Conservation (phyloP, 257 asterid species). For the Solanum tarijense region DNA sequence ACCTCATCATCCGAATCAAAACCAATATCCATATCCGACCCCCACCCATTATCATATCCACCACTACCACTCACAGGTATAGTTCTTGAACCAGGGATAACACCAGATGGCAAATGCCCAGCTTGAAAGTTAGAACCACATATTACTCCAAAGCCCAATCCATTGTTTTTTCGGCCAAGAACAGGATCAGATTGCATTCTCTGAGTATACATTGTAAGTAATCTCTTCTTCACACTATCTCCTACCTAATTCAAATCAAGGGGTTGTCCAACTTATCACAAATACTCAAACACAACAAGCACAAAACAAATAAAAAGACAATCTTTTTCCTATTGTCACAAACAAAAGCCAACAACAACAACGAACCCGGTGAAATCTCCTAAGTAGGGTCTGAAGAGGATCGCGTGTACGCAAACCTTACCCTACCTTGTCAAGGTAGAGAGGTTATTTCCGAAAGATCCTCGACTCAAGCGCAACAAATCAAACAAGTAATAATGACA, state of each 20-base stretch:
- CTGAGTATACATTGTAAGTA: slow-evolving; percentile 36
- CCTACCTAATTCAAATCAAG: slow-evolving; percentile 4
- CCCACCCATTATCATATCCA: not conserved
- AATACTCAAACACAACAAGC: not conserved
- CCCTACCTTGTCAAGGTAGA: not conserved
- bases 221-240: slow-evolving; percentile 8
- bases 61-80: not conserved
- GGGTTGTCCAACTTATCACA: not conserved
- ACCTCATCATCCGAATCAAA: slow-evolving; percentile 66
- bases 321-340: not conserved
- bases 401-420: not conserved
- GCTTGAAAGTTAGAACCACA: slow-evolving; percentile 43
- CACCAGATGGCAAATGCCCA: slow-evolving; percentile 51
- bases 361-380: not conserved
- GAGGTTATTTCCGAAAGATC: not conserved
- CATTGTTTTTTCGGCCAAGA: slow-evolving; percentile 27
- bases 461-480: not conserved
- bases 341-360: not conserved
- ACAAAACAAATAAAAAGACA: not conserved
- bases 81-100: not conserved
- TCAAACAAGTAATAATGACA: not conserved
- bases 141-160: slow-evolving; percentile 37
- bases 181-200: slow-evolving; percentile 27
- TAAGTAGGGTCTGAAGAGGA: not conserved
- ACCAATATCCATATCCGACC: slow-evolving; percentile 37